Evolutionary conservation across 352 stramenopile genomes (phyloP), one percentile per base, ranked within the genome.

Genomic region (Globisporangium irregulare): DNA sequence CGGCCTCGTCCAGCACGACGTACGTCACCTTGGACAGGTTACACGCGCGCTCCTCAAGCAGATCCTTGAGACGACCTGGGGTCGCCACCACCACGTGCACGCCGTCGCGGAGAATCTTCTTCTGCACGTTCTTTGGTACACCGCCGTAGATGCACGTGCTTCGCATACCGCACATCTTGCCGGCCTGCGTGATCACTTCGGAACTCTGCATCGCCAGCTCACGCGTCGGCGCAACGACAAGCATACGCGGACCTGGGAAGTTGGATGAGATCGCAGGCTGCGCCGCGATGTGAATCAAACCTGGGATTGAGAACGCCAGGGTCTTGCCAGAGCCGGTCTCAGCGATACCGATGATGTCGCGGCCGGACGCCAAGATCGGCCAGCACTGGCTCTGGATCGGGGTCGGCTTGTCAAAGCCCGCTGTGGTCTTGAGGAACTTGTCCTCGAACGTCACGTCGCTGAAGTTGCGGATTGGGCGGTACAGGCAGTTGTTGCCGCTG

Each of bases 381-480:
- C 97, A 99, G 73, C 96, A 99, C 75, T 99, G 93, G 46, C 93
- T 96, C 82, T 99, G 97, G 79, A 99, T 99, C n/a, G 96, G 96
- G 67, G 93, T 98, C 38, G 97, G 97, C 75, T 84, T 90, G 59
- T 78, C 72, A 73, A 99, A 99, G 24, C 83, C 86, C 69, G 96
- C 76, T 51, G 81, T 93, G 78, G 71, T 82, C 78, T 80, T 93
- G 84, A 98, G 86, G 86, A 98, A 79, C 82, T 91, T 81, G 83
- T 85, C 69, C 81, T 89, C 74, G 74, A 91, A 92, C 67, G 74
- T 80, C 58, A 89, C 70, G 83, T 96, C 78, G 15, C 75, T 67
- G 55, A 93, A 94, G 55, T 79, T 79, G 64, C 88, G 89, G 46
- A 89, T 76, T 6, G 81, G 86, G 22, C 87, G 91, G 85, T 98